These are phyloP conservation scores for Globisporangium lucens DNA, from an alignment of 352 stramenopile species.

Conservation along the genomic window DNA sequence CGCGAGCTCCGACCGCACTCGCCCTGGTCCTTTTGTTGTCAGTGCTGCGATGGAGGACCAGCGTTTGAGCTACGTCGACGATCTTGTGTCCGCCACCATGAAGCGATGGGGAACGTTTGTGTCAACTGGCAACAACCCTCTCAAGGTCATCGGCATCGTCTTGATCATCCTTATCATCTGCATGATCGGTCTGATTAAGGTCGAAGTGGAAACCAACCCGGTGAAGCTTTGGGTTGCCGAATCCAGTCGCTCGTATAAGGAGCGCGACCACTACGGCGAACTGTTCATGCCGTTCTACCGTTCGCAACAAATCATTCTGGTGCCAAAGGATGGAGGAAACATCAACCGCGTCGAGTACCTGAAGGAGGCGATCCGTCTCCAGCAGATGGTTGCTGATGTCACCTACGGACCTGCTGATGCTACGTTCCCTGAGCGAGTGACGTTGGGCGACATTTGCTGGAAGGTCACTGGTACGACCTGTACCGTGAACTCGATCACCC, in stretches of 20 bases:
- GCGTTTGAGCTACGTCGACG: conserved; percentile 39
- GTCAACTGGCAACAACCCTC: conserved; percentile 32
- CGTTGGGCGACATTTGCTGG: conserved; percentile 62
- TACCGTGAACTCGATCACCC: conserved; percentile 58
- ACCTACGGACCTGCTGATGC: conserved; percentile 30
- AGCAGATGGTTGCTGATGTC: conserved; percentile 40
- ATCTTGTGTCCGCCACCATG: conserved; percentile 41
- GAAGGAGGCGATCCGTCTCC: conserved; percentile 49
- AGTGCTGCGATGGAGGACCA: conserved; percentile 17
- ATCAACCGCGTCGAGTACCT: conserved; percentile 50
- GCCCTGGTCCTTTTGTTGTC: conserved; percentile 22
- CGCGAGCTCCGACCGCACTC: conserved; percentile 21
- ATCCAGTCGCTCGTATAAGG: conserved; percentile 49
- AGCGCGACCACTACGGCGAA: conserved; percentile 55
- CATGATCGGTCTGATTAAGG: conserved; percentile 32
- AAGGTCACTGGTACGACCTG: conserved; percentile 57
- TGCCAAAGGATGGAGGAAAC: conserved; percentile 55
- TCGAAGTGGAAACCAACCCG: conserved; percentile 56
- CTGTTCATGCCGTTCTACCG: conserved; percentile 76
- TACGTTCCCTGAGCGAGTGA: conserved; percentile 19
- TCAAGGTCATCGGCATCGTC: conserved; percentile 37
- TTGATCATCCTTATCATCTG: conserved; percentile 38
- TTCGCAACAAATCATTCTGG: conserved; percentile 63
- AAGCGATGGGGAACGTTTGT: conserved; percentile 40
- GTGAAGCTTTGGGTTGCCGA: conserved; percentile 68